phyloP scores from a whole-genome alignment of 176 grass and related monocot genomes.

The Oropetium thomaeum region DNA sequence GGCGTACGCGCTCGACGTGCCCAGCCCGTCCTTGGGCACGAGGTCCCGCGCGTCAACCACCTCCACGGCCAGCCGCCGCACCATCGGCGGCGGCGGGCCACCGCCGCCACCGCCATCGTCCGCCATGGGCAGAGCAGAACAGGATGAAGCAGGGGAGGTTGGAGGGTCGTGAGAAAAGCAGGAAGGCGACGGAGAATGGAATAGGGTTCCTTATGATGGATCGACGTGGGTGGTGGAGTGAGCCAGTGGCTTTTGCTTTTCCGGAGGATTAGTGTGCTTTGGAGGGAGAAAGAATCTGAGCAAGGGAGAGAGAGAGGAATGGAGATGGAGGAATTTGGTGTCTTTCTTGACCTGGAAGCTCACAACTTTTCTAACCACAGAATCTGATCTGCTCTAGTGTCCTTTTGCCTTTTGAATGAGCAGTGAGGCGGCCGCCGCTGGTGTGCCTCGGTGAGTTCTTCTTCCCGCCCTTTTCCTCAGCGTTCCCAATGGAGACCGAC shows the following conservation, averaged over 20 bases:
- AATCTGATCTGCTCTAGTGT: slow-evolving; percentile 32
- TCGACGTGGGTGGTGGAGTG: slow-evolving; percentile 29
- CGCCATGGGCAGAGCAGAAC: slow-evolving; percentile 39
- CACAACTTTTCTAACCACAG: slow-evolving; percentile 5
- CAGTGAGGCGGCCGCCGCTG: neutral
- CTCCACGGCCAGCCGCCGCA: slow-evolving; percentile 65
- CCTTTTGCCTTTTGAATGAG: neutral
- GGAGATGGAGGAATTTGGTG: slow-evolving; percentile 27
- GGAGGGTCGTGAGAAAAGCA: neutral
- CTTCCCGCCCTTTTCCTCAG: neutral
- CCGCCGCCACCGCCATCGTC: slow-evolving; percentile 20
- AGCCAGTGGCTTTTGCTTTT: slow-evolving; percentile 34
- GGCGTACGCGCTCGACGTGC: slow-evolving; percentile 73
- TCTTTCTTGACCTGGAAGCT: slow-evolving; percentile 58
- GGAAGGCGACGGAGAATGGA: slow-evolving; percentile 16
- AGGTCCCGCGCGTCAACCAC: slow-evolving; percentile 82
- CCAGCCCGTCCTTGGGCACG: slow-evolving; percentile 77
- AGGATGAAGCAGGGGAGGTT: neutral
- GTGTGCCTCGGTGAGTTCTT: neutral
- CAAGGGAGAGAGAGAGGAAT: slow-evolving; percentile 24
- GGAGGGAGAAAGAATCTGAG: slow-evolving; percentile 36
- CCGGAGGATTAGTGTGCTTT: slow-evolving; percentile 36
- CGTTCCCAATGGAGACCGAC: neutral
- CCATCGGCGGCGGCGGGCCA: slow-evolving; percentile 22
- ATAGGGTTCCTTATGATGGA: slow-evolving; percentile 44